These are phyloP conservation scores for Acephala macrosclerotiorum DNA, from an alignment of 2,329 filamentous ascomycete species.

Conservation along the genomic window DNA sequence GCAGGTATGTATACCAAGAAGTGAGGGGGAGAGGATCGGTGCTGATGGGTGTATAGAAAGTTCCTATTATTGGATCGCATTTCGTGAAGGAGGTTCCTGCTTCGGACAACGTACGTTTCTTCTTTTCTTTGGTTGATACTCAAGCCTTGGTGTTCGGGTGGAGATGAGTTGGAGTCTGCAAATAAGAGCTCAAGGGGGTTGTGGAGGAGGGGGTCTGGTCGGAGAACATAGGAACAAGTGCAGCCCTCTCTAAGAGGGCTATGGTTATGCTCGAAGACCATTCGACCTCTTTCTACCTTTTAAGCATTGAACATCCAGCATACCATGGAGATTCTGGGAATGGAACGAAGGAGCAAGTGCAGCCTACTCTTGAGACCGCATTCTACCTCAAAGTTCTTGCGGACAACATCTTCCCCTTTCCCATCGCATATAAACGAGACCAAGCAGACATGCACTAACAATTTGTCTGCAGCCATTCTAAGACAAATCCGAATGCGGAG, in stretches of 20 bases:
- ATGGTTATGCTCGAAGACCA: not conserved
- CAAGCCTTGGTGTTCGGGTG: not conserved
- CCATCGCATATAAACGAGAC: not conserved
- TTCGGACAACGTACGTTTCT: constrained; percentile 66
- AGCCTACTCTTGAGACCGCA: too few relatives aligned
- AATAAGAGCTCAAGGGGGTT: not conserved
- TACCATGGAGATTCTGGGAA: too few relatives aligned
- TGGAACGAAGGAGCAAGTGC: too few relatives aligned
- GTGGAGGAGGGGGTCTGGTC: not conserved
- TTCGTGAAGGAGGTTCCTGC: constrained; percentile 63
- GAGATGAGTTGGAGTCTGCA: not conserved
- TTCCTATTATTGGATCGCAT: constrained; percentile 60
- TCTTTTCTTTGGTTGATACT: constrained; percentile 13
- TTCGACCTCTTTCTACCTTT: not conserved
- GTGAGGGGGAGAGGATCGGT: not conserved
- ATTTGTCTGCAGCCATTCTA: constrained; percentile 26
- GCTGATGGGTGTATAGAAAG: constrained; percentile 51
- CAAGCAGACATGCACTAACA: constrained; percentile 16
- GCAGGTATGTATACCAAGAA: constrained; percentile 50
- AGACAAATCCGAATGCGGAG: not conserved
- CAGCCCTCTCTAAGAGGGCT: not conserved
- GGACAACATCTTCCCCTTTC: not conserved
- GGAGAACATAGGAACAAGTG: constrained; percentile 1
- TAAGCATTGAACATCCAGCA: not conserved
- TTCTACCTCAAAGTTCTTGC: too few relatives aligned